Evolutionary conservation across 176 grass and related monocot genomes (phyloP).

Genomic region (bread wheat (Triticum aestivum)): DNA sequence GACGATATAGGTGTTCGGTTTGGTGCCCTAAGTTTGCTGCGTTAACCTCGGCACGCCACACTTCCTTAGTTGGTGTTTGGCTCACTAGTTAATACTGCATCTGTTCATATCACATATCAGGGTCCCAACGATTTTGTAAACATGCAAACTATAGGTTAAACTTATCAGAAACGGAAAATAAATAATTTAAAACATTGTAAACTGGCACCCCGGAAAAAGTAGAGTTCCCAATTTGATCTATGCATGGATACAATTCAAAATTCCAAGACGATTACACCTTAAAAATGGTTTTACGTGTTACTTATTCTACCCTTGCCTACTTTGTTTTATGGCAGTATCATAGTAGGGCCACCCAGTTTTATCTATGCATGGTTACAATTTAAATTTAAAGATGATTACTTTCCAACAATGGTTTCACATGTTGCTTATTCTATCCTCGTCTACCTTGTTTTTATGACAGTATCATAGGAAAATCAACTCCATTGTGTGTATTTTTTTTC

Average conservation of each 20-base stretch:
- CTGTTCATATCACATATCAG: background rate
- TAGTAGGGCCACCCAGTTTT: background rate
- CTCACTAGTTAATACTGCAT: background rate
- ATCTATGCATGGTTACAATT: background rate
- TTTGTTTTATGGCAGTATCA: background rate
- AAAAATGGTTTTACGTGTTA: background rate
- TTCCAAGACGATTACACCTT: background rate
- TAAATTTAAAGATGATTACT: background rate
- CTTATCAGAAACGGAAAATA: slow-evolving; percentile 1
- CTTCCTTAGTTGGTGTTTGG: background rate
- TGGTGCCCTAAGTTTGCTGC: background rate
- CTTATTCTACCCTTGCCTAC: background rate
- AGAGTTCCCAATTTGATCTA: background rate
- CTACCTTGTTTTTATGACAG: background rate
- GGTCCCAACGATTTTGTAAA: background rate
- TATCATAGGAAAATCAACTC: background rate
- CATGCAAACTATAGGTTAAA: background rate
- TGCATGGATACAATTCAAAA: background rate
- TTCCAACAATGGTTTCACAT: background rate
- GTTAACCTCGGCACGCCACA: background rate
- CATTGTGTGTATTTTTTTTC: background rate
- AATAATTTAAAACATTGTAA: background rate
- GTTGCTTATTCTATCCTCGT: background rate
- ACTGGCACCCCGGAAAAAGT: background rate
- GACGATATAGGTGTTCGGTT: background rate